A percentile compares a stretch with the other conserved stretches of the same genome.
phyloP scores from a whole-genome alignment of 768 basidiomycete genomes.

The Trametes villosa region DNA sequence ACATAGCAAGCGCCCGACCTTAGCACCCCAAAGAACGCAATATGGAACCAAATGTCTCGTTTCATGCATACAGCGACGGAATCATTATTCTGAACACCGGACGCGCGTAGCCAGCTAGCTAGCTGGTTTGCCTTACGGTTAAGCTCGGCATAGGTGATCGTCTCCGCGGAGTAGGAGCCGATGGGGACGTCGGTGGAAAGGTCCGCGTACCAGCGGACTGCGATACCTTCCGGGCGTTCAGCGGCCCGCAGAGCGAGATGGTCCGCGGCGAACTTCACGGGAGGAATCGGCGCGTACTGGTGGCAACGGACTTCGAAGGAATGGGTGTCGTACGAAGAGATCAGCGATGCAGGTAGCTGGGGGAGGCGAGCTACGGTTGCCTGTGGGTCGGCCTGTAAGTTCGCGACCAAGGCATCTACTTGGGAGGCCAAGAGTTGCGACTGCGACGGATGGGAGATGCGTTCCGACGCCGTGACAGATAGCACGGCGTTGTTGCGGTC shows the following conservation, averaged over 20 bases:
- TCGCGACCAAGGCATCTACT: constrained; percentile 10
- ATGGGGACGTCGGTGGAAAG: constrained; percentile 16
- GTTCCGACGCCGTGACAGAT: constrained; percentile 18
- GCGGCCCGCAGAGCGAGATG: constrained; percentile 9
- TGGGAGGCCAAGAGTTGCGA: constrained; percentile 19
- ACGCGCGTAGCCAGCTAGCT: constrained; percentile 45
- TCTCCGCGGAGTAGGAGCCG: constrained; percentile 9
- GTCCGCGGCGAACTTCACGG: constrained; percentile 15
- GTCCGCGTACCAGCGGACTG: constrained; percentile 23
- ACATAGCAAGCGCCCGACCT: constrained; percentile 57
- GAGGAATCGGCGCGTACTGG: constrained; percentile 16
- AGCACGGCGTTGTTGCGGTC: constrained; percentile 4
- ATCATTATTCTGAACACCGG: constrained; percentile 43
- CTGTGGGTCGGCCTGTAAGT: not conserved
- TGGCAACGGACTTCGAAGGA: constrained; percentile 6
- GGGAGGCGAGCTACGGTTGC: constrained; percentile 5
- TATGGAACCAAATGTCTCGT: constrained; percentile 47
- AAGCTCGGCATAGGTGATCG: constrained; percentile 41
- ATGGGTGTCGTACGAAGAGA: constrained; percentile 19
- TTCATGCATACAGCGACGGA: constrained; percentile 51
- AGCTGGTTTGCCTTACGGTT: constrained; percentile 44
- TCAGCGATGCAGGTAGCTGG: not conserved
- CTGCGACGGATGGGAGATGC: constrained; percentile 18
- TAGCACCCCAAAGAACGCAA: constrained; percentile 47
- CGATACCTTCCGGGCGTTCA: constrained; percentile 11